A percentile compares a stretch with the other conserved stretches of the same genome.
phyloP scores from a whole-genome alignment of 2,329 filamentous ascomycete genomes.

The Colletotrichum cereale region DNA sequence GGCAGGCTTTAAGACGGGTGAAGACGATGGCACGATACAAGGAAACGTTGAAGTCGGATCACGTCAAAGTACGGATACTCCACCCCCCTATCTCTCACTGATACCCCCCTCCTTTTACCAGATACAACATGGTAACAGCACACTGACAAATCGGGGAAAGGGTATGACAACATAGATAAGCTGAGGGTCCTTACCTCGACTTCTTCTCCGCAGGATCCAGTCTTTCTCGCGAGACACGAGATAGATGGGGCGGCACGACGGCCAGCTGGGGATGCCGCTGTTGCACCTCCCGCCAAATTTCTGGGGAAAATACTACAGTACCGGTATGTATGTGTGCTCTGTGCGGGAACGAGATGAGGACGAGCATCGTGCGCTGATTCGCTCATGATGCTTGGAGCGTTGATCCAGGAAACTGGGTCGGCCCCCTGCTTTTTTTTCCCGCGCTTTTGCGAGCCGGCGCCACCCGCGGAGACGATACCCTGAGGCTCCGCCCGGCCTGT shows the following conservation, averaged over 20 bases:
- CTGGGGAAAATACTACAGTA: not conserved
- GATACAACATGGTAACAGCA: constrained; percentile 25
- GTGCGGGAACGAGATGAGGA: constrained; percentile 17
- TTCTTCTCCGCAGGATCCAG: constrained; percentile 28
- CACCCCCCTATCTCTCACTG: constrained; percentile 21
- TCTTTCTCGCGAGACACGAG: not conserved
- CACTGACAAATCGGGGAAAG: not conserved
- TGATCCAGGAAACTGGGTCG: constrained; percentile 30
- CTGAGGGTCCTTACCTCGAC: constrained; percentile 3
- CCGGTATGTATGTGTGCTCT: constrained; percentile 2
- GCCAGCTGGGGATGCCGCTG: constrained; percentile 1
- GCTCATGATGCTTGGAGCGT: not conserved
- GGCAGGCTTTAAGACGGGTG: not conserved
- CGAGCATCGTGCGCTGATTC: constrained; percentile 18
- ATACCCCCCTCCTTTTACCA: constrained; percentile 19
- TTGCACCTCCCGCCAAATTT: not conserved
- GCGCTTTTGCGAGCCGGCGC: constrained; percentile 9
- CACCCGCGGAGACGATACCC: constrained; percentile 11
- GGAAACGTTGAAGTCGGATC: constrained; percentile 28
- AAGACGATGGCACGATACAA: not conserved
- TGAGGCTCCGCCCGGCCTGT: constrained; percentile 26
- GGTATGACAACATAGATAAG: constrained; percentile 26
- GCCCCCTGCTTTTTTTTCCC: constrained; percentile 23
- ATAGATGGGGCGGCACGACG: not conserved
- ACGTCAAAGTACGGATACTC: not conserved